Evolutionary conservation across 768 basidiomycete species (phyloP), one percentile per base, ranked within the genome.

Genomic region (Pleurotus cornucopiae): DNA sequence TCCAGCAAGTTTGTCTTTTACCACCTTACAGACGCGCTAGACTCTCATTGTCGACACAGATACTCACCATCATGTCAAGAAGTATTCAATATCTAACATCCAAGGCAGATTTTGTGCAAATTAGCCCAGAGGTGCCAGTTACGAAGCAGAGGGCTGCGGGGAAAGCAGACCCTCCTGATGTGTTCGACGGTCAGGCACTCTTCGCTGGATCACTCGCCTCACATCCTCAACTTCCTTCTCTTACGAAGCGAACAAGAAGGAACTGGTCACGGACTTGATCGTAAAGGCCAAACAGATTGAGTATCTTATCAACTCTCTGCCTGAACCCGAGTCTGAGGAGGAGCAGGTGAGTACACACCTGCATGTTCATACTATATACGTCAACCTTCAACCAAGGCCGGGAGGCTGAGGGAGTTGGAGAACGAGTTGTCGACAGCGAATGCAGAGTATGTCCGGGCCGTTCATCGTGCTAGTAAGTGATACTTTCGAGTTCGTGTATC

Each of bases 201-300:
- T 49, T 2, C 37, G 37, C 53, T 41, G n/a, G 26, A 20, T 46
- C 49, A 47, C 11, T 40, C 34, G 46, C 25, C 11, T 51, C 25
- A 18, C 11, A 18, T 18, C 21, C n/a, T 21, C 16, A 12, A 47
- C 21, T 25, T 6, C 1, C 39, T 11, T 44, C 6, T 18, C n/a
- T 30, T 16, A 14, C 44, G 25, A 64, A 94, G 93, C 84, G 9
- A 94, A 91, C 72, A 83, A 88, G 68, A 86, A 82, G 60, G 92
- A 95, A 67, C 83, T 95, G 18, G 90, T 93, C 4, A 73, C 79
- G 13, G 93, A 95, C 64, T 75, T 96, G 40, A 79, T 94, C 40
- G 78, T 84, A 39, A 94, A 95, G 64, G 91, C 91, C 12, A 95
- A 95, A 64, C 91, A 94, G 67, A 82, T 96, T 41, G 89, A 95